Conservation (phyloP, 2,329 filamentous ascomycete genomes). For the Paraconiothyrium brasiliense region DNA sequence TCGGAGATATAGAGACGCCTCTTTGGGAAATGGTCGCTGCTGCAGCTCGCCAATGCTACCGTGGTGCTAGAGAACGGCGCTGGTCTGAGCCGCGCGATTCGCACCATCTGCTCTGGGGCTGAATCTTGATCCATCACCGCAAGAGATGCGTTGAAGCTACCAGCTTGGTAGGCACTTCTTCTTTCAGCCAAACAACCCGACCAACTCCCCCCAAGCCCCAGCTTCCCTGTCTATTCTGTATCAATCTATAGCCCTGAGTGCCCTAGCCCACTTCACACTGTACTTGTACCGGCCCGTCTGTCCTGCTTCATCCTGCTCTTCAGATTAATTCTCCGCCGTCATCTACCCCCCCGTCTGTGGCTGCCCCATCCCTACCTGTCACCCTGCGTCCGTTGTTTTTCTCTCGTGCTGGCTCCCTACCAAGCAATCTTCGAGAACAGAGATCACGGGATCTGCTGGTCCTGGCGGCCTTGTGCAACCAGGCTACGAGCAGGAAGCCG, state of each 20-base stretch:
- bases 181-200: slow-evolving; percentile 53
- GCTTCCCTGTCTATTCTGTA: slow-evolving; percentile 47
- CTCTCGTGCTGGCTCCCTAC: slow-evolving; percentile 33
- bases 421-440: slow-evolving; percentile 34
- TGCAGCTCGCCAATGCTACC: slow-evolving; percentile 60
- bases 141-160: slow-evolving; percentile 46
- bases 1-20: slow-evolving; percentile 53
- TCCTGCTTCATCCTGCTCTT: slow-evolving; percentile 32
- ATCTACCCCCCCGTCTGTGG: slow-evolving; percentile 24
- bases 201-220: slow-evolving; percentile 24
- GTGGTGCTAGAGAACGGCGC: slow-evolving; percentile 54
- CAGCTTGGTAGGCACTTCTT: slow-evolving; percentile 49
- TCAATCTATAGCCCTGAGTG: slow-evolving; percentile 44
- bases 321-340: slow-evolving; percentile 27
- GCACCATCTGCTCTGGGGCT: slow-evolving; percentile 55
- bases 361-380: slow-evolving; percentile 21
- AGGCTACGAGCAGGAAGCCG: slow-evolving; percentile 33
- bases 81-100: slow-evolving; percentile 57
- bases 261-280: slow-evolving; percentile 30
- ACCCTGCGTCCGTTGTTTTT: slow-evolving; percentile 26
- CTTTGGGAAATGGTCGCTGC: slow-evolving; percentile 55
- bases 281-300: slow-evolving; percentile 43
- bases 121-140: slow-evolving; percentile 53
- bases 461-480: slow-evolving; percentile 46
- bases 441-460: slow-evolving; percentile 45